Evolutionary conservation across 192 early-diverging fungal genomes (phyloP), one percentile per base, ranked within the genome.

Genomic region (Backusella psychrophila): DNA sequence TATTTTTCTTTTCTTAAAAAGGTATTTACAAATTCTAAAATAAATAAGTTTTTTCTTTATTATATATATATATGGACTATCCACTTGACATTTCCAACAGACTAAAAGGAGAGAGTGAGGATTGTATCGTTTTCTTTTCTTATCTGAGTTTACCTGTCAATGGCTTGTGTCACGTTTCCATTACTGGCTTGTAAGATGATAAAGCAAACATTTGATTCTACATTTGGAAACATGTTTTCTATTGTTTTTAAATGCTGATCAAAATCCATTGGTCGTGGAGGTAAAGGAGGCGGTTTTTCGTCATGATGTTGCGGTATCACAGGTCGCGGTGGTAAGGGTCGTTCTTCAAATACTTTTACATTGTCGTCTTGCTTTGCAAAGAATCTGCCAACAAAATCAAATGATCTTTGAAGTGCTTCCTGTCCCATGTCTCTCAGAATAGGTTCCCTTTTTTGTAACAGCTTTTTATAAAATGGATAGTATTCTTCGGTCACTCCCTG

Each of bases 151-250:
- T 72, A 77, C 80, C 56, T 83, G 41, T 89, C 88, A 70, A 89
- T 85, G 7, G 87, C 84, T 1, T 68, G 75, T 59, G 73, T 56
- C 9, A 89, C 33, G 6, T 78, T 63, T 6, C 91, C 90, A 21
- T 89, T 84, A 72, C 90, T 94, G 17, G 88, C 90, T 78, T 93
- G 91, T 35, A 94, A 85, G 15, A 94, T 87, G 71, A 91, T 87
- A 73, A 89, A 88, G 46, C 91, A 90, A 7, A 94, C 90, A 44
- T 90, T 87, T 11, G 83, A 78, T 33, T 94, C 93, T 19, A 92
- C 86, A 76, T 91, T 89, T 26, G 92, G 91, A 68, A 94, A 94
- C 90, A 94, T 94, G 29, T 88, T 84, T 38, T 83, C 79, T 70
- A 94, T 82, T 11, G 87, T 81, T 7, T 78, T 81, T 31, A 94